Evolutionary conservation across 2,329 filamentous ascomycete species (phyloP).

Genomic region (Pseudogymnoascus sp.): DNA sequence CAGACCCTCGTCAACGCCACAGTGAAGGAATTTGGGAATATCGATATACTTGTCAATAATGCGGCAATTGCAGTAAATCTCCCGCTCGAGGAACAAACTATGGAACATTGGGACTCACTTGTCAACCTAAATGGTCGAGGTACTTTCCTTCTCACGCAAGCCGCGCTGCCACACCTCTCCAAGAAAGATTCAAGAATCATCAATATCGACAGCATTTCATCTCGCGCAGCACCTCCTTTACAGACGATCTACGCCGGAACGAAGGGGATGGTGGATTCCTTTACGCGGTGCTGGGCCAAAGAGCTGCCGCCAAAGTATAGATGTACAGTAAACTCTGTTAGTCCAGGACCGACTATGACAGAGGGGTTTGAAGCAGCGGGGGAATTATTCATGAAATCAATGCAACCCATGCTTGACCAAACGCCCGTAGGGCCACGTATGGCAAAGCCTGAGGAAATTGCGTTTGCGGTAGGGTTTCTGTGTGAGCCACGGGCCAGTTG

Average conservation of each 20-base stretch:
- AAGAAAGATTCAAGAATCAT: conserved; percentile 31
- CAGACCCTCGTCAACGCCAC: conserved; percentile 29
- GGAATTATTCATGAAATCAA: conserved; percentile 33
- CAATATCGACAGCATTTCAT: conserved; percentile 34
- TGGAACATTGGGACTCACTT: conserved; percentile 32
- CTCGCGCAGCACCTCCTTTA: conserved; percentile 28
- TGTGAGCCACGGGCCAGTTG: conserved; percentile 37
- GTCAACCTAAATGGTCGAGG: conserved; percentile 35
- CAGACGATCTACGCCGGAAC: conserved; percentile 42
- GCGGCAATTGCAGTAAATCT: conserved; percentile 33
- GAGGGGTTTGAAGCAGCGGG: conserved; percentile 28
- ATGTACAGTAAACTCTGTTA: conserved; percentile 38
- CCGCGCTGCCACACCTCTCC: conserved; percentile 31
- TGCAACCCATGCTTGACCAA: conserved; percentile 34
- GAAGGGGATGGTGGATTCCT: conserved; percentile 41
- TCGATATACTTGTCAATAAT: conserved; percentile 40
- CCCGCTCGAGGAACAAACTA: conserved; percentile 30
- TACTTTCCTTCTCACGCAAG: conserved; percentile 35
- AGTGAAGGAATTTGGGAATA: conserved; percentile 28
- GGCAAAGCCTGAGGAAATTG: conserved; percentile 37
- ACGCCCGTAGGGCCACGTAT: conserved; percentile 36
- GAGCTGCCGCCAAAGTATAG: conserved; percentile 37
- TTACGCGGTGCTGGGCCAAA: conserved; percentile 34
- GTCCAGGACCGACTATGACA: conserved; percentile 36
- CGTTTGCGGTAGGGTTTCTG: conserved; percentile 37